Evolutionary conservation across 2,329 filamentous ascomycete species (phyloP), one percentile per base, ranked within the genome.

Genomic region (Bisporella sp.): DNA sequence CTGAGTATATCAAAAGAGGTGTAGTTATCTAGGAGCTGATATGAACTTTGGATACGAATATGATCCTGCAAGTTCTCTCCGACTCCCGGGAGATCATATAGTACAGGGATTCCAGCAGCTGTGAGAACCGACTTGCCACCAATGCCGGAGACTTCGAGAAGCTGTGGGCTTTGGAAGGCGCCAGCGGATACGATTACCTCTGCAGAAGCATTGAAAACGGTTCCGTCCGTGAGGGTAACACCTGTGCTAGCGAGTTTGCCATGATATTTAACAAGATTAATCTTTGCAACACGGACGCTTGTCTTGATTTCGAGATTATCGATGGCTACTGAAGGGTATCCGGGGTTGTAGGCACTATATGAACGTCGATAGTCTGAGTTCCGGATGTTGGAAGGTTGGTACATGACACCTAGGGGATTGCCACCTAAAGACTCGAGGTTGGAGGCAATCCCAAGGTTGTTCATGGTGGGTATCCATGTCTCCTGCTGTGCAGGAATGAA

Each of bases 221-320:
- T 45, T 33, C 53, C 48, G 31, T 54, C 45, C n/a, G 55, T 46
- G 8, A 54, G 44, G 6, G 42, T 53, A 9, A 55, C 33, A 60
- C 63, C 50, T 32, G 52, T 53, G 42, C 59, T 51, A 8, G n/a
- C 41, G 11, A 42, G 30, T n/a, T 42, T 12, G 41, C 40, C 13
- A 32, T 40, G 7, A 7, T 32, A 29, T 46, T 43, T 21, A 9
- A 29, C 37, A 41, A 54, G 47, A 59, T 91, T 85, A 65, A 95
- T 71, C 67, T 84, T 87, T 64, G 80, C 85, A 52, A 95, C 89
- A 79, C 88, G 91, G 11, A 88, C 85, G 63, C 92, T 84, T 63
- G 88, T 92, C 53, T 95, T 73, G 52, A 95, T 75, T 40, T 87
- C 89, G 66, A 95, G 69, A 71, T 95, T 95, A 3, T 51, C 39